Conservation (phyloP, 352 stramenopile genomes). For the Globisporangium uncinulatum region DNA sequence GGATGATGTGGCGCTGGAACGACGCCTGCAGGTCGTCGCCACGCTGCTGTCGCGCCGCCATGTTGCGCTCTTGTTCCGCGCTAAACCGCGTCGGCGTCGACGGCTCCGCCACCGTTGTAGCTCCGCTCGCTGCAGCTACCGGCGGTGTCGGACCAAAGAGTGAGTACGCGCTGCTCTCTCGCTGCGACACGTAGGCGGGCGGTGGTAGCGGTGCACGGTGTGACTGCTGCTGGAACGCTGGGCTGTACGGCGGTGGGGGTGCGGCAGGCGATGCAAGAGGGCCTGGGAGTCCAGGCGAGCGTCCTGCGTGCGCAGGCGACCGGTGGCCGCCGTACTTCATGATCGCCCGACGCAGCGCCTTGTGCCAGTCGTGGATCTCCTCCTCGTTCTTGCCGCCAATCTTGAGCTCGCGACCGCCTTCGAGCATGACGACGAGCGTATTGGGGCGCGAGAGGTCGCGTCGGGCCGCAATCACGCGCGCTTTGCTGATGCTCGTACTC, state of each 20-base stretch:
- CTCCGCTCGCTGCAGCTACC: neutral
- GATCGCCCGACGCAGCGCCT: slow-evolving; percentile 40
- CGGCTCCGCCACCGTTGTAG: no score
- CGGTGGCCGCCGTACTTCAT: slow-evolving; percentile 29
- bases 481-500: slow-evolving; percentile 34
- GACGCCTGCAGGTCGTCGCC: slow-evolving; percentile 22
- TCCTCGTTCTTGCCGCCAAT: slow-evolving; percentile 52
- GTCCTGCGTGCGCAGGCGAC: slow-evolving; percentile 14
- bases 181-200: slow-evolving; percentile 1
- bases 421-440: slow-evolving; percentile 56
- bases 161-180: neutral
- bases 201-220: neutral
- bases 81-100: slow-evolving; percentile 3
- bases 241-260: neutral
- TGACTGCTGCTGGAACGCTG: neutral
- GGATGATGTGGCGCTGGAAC: slow-evolving; percentile 60
- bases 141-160: neutral
- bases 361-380: slow-evolving; percentile 73
- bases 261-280: slow-evolving; percentile 1
- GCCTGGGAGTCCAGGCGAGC: neutral
- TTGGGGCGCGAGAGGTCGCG: slow-evolving; percentile 54
- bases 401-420: slow-evolving; percentile 60
- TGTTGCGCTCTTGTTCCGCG: slow-evolving; percentile 11
- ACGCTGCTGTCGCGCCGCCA: slow-evolving; percentile 17
- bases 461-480: slow-evolving; percentile 46